Evolutionary conservation across 2,329 filamentous ascomycete genomes (phyloP).

Genomic region (Fusarium sp.): DNA sequence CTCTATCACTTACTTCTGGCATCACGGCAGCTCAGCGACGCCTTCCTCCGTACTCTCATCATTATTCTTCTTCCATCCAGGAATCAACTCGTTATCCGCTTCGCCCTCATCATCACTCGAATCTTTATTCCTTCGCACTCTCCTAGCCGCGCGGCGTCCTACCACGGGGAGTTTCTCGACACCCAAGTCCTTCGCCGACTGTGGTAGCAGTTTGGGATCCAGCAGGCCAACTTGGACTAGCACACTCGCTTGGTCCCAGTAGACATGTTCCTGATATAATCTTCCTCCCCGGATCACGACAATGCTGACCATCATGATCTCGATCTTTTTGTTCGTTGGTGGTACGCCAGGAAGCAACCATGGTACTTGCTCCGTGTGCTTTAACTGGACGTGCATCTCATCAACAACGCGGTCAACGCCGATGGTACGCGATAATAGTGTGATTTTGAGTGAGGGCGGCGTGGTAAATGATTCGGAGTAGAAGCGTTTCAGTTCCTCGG

Average conservation of each 20-base stretch:
- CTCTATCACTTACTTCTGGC: too few relatives aligned
- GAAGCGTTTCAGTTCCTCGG: slow-evolving; percentile 68
- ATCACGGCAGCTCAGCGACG: background rate
- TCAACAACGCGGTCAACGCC: slow-evolving; percentile 74
- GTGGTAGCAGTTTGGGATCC: slow-evolving; percentile 54
- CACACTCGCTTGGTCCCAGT: slow-evolving; percentile 73
- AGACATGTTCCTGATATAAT: slow-evolving; percentile 71
- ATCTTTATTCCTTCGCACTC: slow-evolving; percentile 47
- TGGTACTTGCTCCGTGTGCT: slow-evolving; percentile 66
- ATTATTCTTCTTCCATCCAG: slow-evolving; percentile 49
- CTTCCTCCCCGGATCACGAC: slow-evolving; percentile 70
- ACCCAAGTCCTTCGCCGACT: slow-evolving; percentile 50
- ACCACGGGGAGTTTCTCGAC: slow-evolving; percentile 55
- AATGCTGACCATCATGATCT: slow-evolving; percentile 68
- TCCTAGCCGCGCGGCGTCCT: slow-evolving; percentile 54
- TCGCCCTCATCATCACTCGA: slow-evolving; percentile 53
- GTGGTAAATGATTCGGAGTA: slow-evolving; percentile 75
- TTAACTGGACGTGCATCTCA: slow-evolving; percentile 69
- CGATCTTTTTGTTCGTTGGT: slow-evolving; percentile 63
- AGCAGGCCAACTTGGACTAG: slow-evolving; percentile 70
- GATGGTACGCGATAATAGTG: slow-evolving; percentile 72
- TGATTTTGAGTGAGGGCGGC: slow-evolving; percentile 68
- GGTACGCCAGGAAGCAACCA: slow-evolving; percentile 72
- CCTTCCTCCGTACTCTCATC: background rate
- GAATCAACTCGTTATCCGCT: slow-evolving; percentile 57